Base-by-base conservation (phyloP, 306 rosid genomes). In the Hippophae gyantsensis region DNA sequence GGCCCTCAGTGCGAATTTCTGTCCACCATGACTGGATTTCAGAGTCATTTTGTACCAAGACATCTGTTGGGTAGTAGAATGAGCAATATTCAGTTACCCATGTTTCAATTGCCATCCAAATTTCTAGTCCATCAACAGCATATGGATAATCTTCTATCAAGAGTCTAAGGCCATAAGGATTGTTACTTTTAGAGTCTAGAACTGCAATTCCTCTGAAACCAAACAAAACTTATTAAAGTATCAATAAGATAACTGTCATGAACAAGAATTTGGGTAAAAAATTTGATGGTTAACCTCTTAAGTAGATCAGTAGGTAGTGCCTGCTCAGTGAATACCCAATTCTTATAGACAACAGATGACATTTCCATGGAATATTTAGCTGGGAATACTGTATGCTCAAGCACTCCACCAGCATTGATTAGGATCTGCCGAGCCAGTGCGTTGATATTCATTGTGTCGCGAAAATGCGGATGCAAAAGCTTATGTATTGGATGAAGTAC, bases 361-460 rank as follows among this genome's bases (percentile, higher is more conserved):
- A 92, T 76, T 77, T 92, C 99, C 88, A 92, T 7, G 54, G 99
- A 80, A 8, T 48, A 92, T 70, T 55, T 79, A 42, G 81, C 93
- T 9, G 97, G 97, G 66, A 92, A 92, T 59, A 92, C 97, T 13
- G 99, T 92, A 61, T 9, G 78, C 84, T 92, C 99, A 3, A 92
- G 86, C n/a, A 88, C 76, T 4, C 97, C 95, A 49, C 78, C 94
- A 7, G 95, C 93, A 66, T 88, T 88, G 74, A 92, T 92, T 56
- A 92, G 99, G 41, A 81, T 75, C 50, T 92, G 99, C 12, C 99
- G 53, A 27, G 97, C 99, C 56, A 92, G 52, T 38, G 99, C 95
- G 57, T 92, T 92, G 65, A 92, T 86, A 26, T 92, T 72, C 97
- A 88, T 85, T 12, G 99, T 92, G 82, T 92, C 99, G 9, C 64